Evolutionary conservation across 805 yeast genomes (phyloP), one percentile per base, ranked within the genome.

Genomic region (Maudiozyma pseudohumilis): DNA sequence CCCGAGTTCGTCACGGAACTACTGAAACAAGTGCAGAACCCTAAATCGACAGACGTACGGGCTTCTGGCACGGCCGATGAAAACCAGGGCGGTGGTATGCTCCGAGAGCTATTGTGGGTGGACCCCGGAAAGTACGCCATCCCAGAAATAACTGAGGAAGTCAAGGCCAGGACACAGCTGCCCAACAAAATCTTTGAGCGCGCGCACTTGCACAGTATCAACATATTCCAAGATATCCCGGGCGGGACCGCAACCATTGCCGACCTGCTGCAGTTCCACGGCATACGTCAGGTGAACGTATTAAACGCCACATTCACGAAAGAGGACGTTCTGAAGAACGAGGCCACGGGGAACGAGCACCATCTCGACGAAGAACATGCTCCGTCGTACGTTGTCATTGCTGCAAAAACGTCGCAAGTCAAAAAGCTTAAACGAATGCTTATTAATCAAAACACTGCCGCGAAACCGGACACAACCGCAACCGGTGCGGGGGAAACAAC

Each of bases 1-100:
- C 84, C 86, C 0, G 50, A 59, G 3, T 79, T 75, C 41, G 40
- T 79, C 1, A 59, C 59, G 2, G 74, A 71, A 30, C 64, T 75
- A 0, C 40, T 75, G 21, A 67, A 66, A 51, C 15, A 46, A 38
- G 32, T 49, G 29, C 48, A 42, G 12, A 16, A 19, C 16, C 29
- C 13, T n/a, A 12, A 23, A 23, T 23, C 11, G 11, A 23, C 11
- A 23, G n/a, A n/a, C n/a, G n/a, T n/a, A n/a, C n/a, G n/a, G n/a
- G n/a, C n/a, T n/a, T n/a, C n/a, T n/a, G n/a, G n/a, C n/a, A n/a
- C n/a, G n/a, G n/a, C n/a, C n/a, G n/a, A n/a, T n/a, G n/a, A n/a
- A n/a, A n/a, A n/a, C 8, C 11, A 11, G 11, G 8, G 25, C 25
- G 19, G 31, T n/a, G 5, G 23, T 6, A 29, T 19, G 11, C 9